These are phyloP conservation scores for Carex myosuroides DNA, from an alignment of 176 grass and related monocot genomes.

Conservation along the genomic window DNA sequence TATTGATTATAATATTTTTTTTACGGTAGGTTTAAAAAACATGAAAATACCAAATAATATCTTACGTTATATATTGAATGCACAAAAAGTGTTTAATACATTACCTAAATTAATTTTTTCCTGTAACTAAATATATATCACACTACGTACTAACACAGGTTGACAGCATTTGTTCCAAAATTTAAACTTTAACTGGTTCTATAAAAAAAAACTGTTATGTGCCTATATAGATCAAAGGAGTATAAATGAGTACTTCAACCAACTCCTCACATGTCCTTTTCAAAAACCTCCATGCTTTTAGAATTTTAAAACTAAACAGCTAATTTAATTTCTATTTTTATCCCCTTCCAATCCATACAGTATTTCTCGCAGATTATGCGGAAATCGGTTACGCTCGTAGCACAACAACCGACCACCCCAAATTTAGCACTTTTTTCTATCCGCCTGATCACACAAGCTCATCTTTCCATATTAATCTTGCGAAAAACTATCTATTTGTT, in stretches of 20 bases:
- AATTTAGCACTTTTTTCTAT: constrained; percentile 2
- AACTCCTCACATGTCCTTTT: not conserved
- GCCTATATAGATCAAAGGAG: not conserved
- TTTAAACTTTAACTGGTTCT: no score
- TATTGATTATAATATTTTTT: no score
- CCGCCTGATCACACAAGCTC: not conserved
- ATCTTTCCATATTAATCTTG: not conserved
- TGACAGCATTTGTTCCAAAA: no score
- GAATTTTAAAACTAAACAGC: not conserved
- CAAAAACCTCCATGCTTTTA: not conserved
- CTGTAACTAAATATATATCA: no score
- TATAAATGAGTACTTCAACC: not conserved
- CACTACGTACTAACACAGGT: no score
- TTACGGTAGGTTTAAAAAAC: no score
- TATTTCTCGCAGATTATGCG: not conserved
- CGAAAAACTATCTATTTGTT: not conserved
- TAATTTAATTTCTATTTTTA: constrained; percentile 12
- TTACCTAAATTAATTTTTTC: no score
- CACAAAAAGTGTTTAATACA: no score
- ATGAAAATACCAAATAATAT: no score
- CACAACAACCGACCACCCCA: not conserved
- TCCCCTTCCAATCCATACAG: not conserved
- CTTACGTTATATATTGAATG: no score
- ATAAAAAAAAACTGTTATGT: no score
- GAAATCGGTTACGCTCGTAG: not conserved